Base-by-base conservation (phyloP, 495 filamentous ascomycete genomes). In the Penicillium silybi region DNA sequence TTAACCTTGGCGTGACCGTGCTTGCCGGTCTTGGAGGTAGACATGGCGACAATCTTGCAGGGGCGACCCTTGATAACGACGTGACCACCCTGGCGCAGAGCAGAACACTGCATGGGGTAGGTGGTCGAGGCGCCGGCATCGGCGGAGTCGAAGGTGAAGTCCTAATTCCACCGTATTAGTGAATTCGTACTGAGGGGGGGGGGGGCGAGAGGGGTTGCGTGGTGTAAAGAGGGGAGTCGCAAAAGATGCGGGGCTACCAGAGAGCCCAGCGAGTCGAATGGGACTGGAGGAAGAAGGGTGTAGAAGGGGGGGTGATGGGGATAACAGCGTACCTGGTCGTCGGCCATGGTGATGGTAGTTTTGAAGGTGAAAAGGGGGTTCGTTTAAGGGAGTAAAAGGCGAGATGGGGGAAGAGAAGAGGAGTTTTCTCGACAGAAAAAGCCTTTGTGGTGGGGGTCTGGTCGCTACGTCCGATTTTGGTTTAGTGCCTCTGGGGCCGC, bases 1-100 rank as follows among this genome's bases (percentile, higher is more conserved):
- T 99, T 91, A 71, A 97, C 93, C 86, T 99, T 99, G 74, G 93
- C 93, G 86, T 99, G 93, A 74, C 93, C 93, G 87, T 99, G 93
- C 89, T 99, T 99, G 74, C 93, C 93, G 57, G 93, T 99, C 90
- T 99, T 99, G 69, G 93, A 99, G 77, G 93, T 99, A 56, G 88
- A 92, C 93, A 99, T 99, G 68, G 97, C 93, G 72, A 97, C 89
- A 64, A 99, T 99, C 86, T 97, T 97, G 91, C 93, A 99, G 56
- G 93, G 93, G 64, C 93, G 92, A 70, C 80, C 76, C 84, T 99
- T 97, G 78, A 99, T 97, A 66, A 92, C 87, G 77, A 99, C 93
- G 76, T 85, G 84, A 62, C 93, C 93, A 85, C 92, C 93, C 91
- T 99, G 97, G 66, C 93, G 85, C 80, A 99, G 84, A 61, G 93